Base-by-base conservation (phyloP, 2,329 filamentous ascomycete species). In the Neoarthrinium moseri region DNA sequence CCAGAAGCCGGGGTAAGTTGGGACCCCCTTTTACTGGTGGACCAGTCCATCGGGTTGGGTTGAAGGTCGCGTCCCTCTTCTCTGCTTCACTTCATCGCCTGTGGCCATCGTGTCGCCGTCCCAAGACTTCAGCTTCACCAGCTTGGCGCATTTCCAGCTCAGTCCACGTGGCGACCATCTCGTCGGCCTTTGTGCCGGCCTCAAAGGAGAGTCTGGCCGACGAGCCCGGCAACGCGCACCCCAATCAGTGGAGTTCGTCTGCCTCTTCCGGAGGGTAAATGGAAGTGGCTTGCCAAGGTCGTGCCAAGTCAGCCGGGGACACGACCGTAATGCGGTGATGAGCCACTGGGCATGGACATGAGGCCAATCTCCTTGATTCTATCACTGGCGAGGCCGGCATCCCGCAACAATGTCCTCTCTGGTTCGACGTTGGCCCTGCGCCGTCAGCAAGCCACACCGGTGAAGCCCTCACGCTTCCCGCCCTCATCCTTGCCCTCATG, bases 211-310 rank as follows among this genome's bases (percentile, higher is more conserved):
- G 13, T 26, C 32, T 27, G 35, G 21, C 35, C 41, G 35, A 41
- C 20, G 10, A 29, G 33, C 32, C 43, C 38, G 38, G 43, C 39
- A 43, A 34, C 33, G 36, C 17, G 30, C 30, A 46, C 23, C 5
- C 24, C 39, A n/a, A n/a, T 32, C 27, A 32, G 29, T 20, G 20
- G 20, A 24, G 23, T 34, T 34, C 36, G 17, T 20, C 18, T 20
- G 18, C 21, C 26, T 12, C 10, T 21, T 20, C 37, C 26, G 20
- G 18, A 34, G 21, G 36, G 22, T 46, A 18, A 45, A 46, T 41
- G 22, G 26, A 24, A 18, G 35, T 46, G 44, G 44, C 44, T 46
- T 46, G 44, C 44, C 44, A 46, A 46, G 44, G 10, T 34, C 7
- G 29, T 24, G 36, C 37, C 44, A 46, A 46, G 44, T 46, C 17